Conservation (phyloP, 1,284 basidiomycete species). For the Melampsora americana region DNA sequence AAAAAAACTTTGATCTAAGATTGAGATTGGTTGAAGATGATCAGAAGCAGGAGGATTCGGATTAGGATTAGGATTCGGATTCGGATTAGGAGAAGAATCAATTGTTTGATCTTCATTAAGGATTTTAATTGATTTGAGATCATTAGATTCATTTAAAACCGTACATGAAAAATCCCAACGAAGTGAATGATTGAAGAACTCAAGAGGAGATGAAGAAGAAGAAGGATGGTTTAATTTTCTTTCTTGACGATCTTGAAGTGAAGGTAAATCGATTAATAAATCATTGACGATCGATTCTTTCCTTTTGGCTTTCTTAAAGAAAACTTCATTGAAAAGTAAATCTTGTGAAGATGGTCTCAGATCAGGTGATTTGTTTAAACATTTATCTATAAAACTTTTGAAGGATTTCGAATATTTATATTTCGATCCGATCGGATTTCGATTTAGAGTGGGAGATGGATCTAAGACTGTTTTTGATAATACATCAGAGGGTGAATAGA, state of each 20-base stretch:
- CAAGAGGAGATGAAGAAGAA: too few species aligned
- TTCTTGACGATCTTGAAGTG: conserved; percentile 47
- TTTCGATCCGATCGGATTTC: conserved; percentile 62
- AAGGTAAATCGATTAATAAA: conserved; percentile 60
- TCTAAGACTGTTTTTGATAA: conserved; percentile 63
- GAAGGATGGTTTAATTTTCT: not conserved
- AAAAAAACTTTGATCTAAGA: too few species aligned
- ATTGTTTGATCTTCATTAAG: too few species aligned
- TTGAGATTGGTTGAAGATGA: too few species aligned
- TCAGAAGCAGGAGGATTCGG: too few species aligned
- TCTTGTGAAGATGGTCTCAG: conserved; percentile 69
- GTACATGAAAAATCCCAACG: not conserved
- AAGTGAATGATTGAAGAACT: not conserved
- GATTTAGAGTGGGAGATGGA: conserved; percentile 65
- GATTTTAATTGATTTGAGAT: too few species aligned
- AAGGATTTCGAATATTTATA: conserved; percentile 76
- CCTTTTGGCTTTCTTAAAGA: conserved; percentile 74
- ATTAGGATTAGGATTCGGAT: too few species aligned
- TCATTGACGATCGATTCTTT: conserved; percentile 69
- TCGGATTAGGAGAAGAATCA: too few species aligned
- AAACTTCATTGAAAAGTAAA: conserved; percentile 67
- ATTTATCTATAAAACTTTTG: conserved; percentile 74
- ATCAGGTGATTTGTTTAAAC: conserved; percentile 63
- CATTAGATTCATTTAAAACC: too few species aligned
- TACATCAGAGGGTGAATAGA: conserved; percentile 70